Conservation (phyloP, 352 stramenopile genomes). For the Peronospora farinosa region DNA sequence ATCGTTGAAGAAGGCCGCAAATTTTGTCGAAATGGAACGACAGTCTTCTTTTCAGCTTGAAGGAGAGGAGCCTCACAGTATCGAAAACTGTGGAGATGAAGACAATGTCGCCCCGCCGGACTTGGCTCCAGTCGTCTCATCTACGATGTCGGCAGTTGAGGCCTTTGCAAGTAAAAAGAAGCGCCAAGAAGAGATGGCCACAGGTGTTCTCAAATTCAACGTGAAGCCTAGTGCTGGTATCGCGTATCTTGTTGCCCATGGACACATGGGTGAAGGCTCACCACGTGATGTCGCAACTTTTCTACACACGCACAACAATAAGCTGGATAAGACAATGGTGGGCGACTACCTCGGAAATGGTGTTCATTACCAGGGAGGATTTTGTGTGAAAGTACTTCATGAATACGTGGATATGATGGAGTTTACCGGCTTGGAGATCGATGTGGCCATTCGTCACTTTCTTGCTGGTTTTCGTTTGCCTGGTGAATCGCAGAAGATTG, state of each 20-base stretch:
- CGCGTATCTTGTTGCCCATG: conserved; percentile 87
- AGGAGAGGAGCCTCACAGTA: conserved; percentile 27
- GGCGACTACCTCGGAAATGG: conserved; percentile 97
- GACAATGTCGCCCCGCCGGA: conserved; percentile 28
- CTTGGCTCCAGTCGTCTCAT: conserved; percentile 25
- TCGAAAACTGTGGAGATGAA: conserved; percentile 42
- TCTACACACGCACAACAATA: conserved; percentile 87
- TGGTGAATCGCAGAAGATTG: conserved; percentile 99
- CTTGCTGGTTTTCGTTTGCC: conserved; percentile 96
- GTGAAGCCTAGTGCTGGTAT: conserved; percentile 90
- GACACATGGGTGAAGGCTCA: conserved; percentile 88
- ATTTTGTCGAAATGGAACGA: conserved; percentile 62
- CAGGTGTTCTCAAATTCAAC: conserved; percentile 97
- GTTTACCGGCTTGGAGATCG: conserved; percentile 92
- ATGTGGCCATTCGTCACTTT: conserved; percentile 97
- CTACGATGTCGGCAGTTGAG: conserved; percentile 84
- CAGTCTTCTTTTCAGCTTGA: conserved; percentile 28
- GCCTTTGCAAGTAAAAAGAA: conserved; percentile 96
- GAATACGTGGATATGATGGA: conserved; percentile 96
- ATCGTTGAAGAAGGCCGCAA: conserved; percentile 87
- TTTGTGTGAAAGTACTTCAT: conserved; percentile 91
- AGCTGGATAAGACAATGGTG: conserved; percentile 95
- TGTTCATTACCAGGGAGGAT: conserved; percentile 91
- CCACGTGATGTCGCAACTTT: conserved; percentile 92
- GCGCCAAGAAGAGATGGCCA: conserved; percentile 94